Conservation (phyloP, 1,284 basidiomycete species). For the Marasmius sp. region DNA sequence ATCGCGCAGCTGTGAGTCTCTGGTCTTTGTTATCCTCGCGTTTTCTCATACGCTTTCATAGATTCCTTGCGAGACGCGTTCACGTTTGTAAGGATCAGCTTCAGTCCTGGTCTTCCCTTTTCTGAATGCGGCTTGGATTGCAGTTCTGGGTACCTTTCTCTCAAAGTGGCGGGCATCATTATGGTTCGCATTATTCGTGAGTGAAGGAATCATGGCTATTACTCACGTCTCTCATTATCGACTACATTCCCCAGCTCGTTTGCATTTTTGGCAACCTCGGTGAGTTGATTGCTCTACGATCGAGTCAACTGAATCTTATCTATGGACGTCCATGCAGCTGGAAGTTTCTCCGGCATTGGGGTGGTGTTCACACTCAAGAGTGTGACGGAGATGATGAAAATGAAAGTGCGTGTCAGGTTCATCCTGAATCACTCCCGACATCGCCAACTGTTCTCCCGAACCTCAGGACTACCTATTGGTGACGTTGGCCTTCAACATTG, state of each 20-base stretch:
- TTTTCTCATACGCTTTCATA: not conserved
- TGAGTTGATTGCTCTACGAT: not conserved
- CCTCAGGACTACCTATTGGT: not conserved
- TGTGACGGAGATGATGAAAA: not conserved
- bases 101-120: not conserved
- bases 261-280: not conserved
- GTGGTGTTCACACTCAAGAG: not conserved
- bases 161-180: not conserved
- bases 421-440: not conserved
- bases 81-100: not conserved
- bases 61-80: not conserved
- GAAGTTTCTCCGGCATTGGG: not conserved
- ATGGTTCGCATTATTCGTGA: not conserved
- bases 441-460: not conserved
- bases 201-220: not conserved
- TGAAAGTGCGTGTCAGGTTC: not conserved
- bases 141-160: not conserved
- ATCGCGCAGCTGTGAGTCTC: not conserved
- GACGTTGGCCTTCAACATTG: not conserved
- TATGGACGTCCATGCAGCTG: not conserved
- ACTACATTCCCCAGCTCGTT: not conserved
- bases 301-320: not conserved
- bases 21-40: not conserved
- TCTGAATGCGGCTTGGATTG: not conserved
- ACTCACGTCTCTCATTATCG: not conserved